Conservation (phyloP, 2,329 filamentous ascomycete species). For the Xylariaceae sp. region DNA sequence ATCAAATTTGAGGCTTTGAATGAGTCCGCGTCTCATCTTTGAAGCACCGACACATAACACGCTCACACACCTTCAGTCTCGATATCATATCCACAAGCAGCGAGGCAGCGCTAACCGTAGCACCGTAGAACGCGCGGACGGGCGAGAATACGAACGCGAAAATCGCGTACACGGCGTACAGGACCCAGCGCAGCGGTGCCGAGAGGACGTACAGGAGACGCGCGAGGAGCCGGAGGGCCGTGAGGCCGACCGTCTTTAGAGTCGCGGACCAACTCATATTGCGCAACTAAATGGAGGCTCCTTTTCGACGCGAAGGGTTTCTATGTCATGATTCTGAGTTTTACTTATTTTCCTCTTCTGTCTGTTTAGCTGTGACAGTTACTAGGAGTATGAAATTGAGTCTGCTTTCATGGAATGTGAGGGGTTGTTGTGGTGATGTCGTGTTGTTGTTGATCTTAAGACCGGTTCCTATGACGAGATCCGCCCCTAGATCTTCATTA, state of each 20-base stretch:
- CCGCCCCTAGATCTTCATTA: background rate
- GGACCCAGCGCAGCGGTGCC: conserved; percentile 29
- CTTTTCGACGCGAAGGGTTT: background rate
- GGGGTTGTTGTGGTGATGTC: background rate
- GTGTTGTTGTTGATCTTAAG: background rate
- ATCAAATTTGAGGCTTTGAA: background rate
- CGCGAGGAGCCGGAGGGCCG: conserved; percentile 16
- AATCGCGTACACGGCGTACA: conserved; percentile 24
- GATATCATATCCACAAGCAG: conserved; percentile 21
- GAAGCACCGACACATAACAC: conserved; percentile 2
- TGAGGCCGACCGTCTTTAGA: conserved; percentile 23
- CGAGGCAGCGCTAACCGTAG: conserved; percentile 13
- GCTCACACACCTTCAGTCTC: conserved; percentile 27
- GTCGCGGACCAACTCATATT: conserved; percentile 15
- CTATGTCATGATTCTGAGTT: background rate
- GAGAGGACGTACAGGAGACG: conserved; percentile 25
- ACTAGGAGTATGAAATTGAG: background rate
- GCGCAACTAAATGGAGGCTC: background rate
- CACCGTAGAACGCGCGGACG: conserved; percentile 21
- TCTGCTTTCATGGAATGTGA: background rate
- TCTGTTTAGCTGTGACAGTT: background rate
- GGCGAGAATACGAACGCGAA: conserved; percentile 30
- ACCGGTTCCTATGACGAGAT: background rate
- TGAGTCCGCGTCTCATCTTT: too few relatives aligned
- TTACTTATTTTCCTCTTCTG: background rate